A percentile compares a stretch with the other conserved stretches of the same genome.
phyloP scores from a whole-genome alignment of 768 basidiomycete species.

The Chalciporus sphaerocephalus region DNA sequence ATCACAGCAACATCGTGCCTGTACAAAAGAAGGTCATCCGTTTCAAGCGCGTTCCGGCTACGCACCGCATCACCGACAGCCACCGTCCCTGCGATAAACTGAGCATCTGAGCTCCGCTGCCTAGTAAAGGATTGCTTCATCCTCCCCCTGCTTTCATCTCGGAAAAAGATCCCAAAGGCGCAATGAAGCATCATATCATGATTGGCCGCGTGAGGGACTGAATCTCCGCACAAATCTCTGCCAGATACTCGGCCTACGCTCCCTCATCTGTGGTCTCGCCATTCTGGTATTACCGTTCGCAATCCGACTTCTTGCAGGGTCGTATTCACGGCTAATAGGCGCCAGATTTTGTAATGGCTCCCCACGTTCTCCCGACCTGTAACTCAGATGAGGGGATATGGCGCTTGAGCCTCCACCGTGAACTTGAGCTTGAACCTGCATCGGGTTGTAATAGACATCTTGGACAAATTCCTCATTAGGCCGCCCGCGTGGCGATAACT shows the following conservation, averaged over 20 bases:
- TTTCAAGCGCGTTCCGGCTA: not conserved
- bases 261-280: constrained; percentile 4
- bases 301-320: not conserved
- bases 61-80: too few species aligned
- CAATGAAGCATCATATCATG: constrained; percentile 8
- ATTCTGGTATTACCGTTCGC: not conserved
- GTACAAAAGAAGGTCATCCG: not conserved
- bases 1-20: not conserved
- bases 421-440: not conserved
- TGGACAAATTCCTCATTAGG: constrained; percentile 11
- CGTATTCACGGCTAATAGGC: constrained; percentile 7
- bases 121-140: not conserved
- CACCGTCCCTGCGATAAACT: not conserved
- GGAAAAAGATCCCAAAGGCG: not conserved
- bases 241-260: constrained; percentile 25
- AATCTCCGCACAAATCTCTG: constrained; percentile 25
- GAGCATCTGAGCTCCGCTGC: not conserved
- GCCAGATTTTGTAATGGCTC: constrained; percentile 1
- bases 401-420: not conserved
- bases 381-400: not conserved
- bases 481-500: constrained; percentile 6
- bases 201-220: constrained; percentile 20
- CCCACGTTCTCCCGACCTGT: constrained; percentile 6
- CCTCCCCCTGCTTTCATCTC: not conserved
- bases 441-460: constrained; percentile 4